Conservation (phyloP, 2,329 filamentous ascomycete genomes). For the Aspergillus texensis region DNA sequence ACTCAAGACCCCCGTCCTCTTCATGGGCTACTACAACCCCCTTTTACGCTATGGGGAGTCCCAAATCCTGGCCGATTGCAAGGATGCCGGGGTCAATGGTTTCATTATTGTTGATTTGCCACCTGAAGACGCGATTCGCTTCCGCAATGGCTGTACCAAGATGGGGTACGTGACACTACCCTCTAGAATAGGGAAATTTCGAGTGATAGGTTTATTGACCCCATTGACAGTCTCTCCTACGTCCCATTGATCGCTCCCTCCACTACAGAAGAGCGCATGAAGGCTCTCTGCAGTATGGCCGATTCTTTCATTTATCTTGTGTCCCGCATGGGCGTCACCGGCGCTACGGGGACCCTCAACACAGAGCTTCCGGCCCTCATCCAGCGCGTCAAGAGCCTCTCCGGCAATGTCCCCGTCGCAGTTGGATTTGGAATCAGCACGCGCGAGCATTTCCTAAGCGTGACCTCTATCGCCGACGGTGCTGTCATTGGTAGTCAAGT, state of each 20-base stretch:
- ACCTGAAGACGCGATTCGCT: slow-evolving; percentile 91
- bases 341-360: slow-evolving; percentile 78
- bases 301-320: slow-evolving; percentile 98
- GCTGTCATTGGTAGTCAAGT: slow-evolving; percentile 95
- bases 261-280: slow-evolving; percentile 87
- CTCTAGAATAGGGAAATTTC: neutral
- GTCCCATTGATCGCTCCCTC: slow-evolving; percentile 89
- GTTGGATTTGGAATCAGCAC: slow-evolving; percentile 96
- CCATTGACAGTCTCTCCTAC: slow-evolving; percentile 70
- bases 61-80: slow-evolving; percentile 76
- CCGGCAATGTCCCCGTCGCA: slow-evolving; percentile 80
- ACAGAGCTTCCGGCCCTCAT: slow-evolving; percentile 76
- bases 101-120: slow-evolving; percentile 97
- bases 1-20: slow-evolving; percentile 76
- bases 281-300: slow-evolving; percentile 86
- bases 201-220: neutral
- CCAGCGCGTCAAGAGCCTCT: slow-evolving; percentile 81
- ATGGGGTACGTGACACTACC: slow-evolving; percentile 60
- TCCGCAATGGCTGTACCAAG: slow-evolving; percentile 79
- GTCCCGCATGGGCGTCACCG: slow-evolving; percentile 91
- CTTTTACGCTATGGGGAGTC: slow-evolving; percentile 90
- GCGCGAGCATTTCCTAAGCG: slow-evolving; percentile 81
- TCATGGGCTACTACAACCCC: slow-evolving; percentile 99
- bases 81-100: slow-evolving; percentile 82
- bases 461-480: slow-evolving; percentile 79